Conservation (phyloP, 2,329 filamentous ascomycete genomes). For the Fusarium drepaniforme region DNA sequence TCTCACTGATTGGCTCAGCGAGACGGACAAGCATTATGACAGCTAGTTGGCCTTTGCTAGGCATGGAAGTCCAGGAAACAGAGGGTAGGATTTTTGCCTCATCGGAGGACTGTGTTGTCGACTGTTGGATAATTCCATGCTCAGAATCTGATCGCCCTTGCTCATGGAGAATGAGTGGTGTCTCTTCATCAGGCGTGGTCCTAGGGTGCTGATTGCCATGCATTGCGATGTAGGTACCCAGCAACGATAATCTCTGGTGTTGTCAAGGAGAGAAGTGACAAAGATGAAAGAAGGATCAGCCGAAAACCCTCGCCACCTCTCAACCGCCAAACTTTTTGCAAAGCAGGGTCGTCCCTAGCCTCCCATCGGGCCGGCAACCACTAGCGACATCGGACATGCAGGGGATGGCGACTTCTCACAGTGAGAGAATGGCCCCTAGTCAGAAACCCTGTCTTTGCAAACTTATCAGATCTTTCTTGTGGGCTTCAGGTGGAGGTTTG, state of each 20-base stretch:
- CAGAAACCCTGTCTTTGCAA: background rate
- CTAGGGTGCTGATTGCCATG: background rate
- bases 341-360: background rate
- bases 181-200: background rate
- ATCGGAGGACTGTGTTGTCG: background rate
- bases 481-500: background rate
- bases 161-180: background rate
- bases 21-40: slow-evolving; percentile 43
- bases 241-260: background rate
- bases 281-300: background rate
- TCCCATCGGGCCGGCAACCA: background rate
- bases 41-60: slow-evolving; percentile 41
- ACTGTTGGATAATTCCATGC: background rate
- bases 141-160: background rate
- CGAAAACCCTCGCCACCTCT: background rate
- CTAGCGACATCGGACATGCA: background rate
- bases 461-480: background rate
- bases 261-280: background rate
- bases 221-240: background rate
- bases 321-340: background rate
- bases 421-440: background rate
- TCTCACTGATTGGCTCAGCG: slow-evolving; percentile 44
- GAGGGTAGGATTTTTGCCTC: background rate
- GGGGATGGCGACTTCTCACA: background rate
- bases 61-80: slow-evolving; percentile 26